phyloP scores from a whole-genome alignment of 2,329 filamentous ascomycete genomes.

The Colletotrichum costaricense region DNA sequence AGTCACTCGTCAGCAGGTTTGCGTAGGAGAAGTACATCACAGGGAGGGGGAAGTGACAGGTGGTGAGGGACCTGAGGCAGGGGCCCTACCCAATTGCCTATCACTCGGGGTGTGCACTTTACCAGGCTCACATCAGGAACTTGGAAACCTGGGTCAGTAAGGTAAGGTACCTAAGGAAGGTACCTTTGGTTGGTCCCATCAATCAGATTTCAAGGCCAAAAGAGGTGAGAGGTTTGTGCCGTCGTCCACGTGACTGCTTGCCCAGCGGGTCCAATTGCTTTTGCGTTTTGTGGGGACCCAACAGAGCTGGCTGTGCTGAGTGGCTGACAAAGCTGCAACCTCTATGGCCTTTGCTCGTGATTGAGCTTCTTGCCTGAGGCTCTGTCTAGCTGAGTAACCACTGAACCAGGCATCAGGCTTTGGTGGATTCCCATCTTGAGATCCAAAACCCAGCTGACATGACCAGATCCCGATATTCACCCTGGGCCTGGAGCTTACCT shows the following conservation, averaged over 20 bases:
- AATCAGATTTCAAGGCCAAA: slow-evolving; percentile 32
- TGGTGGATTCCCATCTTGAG: background rate
- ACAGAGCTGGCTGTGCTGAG: background rate
- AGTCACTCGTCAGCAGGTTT: slow-evolving; percentile 49
- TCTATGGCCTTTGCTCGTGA: background rate
- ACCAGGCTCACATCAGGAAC: background rate
- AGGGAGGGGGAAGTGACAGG: background rate
- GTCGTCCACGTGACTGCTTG: slow-evolving; percentile 28
- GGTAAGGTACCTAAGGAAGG: too few species aligned
- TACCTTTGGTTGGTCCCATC: background rate
- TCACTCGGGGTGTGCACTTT: background rate
- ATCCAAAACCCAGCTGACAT: background rate
- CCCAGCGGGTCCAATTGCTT: background rate
- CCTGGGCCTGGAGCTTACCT: background rate
- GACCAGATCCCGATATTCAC: background rate
- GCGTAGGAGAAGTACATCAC: slow-evolving; percentile 40
- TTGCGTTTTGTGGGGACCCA: background rate
- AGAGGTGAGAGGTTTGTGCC: background rate
- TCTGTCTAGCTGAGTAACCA: background rate
- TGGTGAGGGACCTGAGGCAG: slow-evolving; percentile 4
- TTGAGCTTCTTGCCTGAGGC: background rate
- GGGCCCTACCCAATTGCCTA: background rate
- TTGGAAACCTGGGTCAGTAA: background rate
- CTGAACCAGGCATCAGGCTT: background rate
- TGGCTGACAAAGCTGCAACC: background rate